Evolutionary conservation across 495 filamentous ascomycete species (phyloP), one percentile per base, ranked within the genome.

Genomic region (Penicilliopsis zonata): DNA sequence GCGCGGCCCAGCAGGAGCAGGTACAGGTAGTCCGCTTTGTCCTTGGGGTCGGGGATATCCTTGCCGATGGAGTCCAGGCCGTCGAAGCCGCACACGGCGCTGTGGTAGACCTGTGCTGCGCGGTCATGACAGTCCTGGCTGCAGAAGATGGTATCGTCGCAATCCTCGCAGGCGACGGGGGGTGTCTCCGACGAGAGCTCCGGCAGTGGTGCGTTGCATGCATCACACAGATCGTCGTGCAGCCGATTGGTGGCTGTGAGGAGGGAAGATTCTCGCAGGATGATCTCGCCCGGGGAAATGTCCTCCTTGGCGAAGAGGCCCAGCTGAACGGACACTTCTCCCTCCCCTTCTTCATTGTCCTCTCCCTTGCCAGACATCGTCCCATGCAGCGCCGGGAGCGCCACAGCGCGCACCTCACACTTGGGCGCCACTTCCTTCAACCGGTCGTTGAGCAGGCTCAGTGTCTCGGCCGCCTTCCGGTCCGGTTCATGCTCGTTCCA

Each of bases 401-500:
- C 63, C 0, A 82, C 74, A 13, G 79, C 81, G 16, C 67, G 67
- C 10, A 92, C 78, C 35, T 80, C 79, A 32, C 67, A 72, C 33
- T 70, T 67, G 0, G 82, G 78, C 5, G 83, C 84, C 9, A 79
- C 69, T 0, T 58, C 57, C 10, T 59, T 47, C 37, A 94, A 63
- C 38, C 73, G 54, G 18, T 56, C 44, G 49, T 94, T 94, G 19
- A 94, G 55, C 13, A 74, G 55, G 1, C 56, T 42, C 12, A 96
- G 54, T 2, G 72, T 80, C 35, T 80, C 71, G 4, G 72, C 56
- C 0, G 76, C 72, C 42, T 84, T 81, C 29, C 90, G 74, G 51
- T 96, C 76, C 0, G 86, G 86, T 46, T 98, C 92, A 44, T 90
- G 67, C 13, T 62, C 46, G 50, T 96, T 96, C 90, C 90, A 98